Evolutionary conservation across 1,139 yeast genomes (phyloP), one percentile per base, ranked within the genome.

Genomic region (Hansenula lynferdii): DNA sequence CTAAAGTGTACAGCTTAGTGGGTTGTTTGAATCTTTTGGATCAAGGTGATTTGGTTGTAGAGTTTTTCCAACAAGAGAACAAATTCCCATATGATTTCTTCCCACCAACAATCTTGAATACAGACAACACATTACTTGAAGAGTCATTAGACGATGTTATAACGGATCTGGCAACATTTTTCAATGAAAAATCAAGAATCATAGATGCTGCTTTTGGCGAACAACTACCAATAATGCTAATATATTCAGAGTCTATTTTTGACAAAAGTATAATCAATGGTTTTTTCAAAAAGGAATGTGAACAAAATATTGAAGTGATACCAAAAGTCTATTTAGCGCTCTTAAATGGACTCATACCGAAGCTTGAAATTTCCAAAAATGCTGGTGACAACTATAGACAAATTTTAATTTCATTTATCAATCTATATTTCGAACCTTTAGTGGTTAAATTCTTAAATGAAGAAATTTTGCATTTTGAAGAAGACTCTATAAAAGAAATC

Each of bases 281-380:
- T 42, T 64, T 69, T 12, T 60, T 67, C 38, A 67, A 65, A 6
- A 66, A 72, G 4, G 79, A 80, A 37, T 79, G 77, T 45, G 62
- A 74, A 31, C 77, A 72, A 42, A 72, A 73, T 37, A 56, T 73
- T 9, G 53, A 47, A 9, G 51, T 58, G 20, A 49, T 64, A 12
- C 68, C 68, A 2, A 27, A 37, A 7, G 42, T 63, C 4, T 64
- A 62, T 42, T 39, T 40, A 3, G 39, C 45, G 6, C 36, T 60
- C 3, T 41, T 54, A 15, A 44, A 48, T 24, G 42, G 40, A 4
- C 52, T 64, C 14, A 51, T 61, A 14, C 49, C 51, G 1, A 50
- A 49, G 7, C 42, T 65, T 20, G 33, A 26, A 2, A 50, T 46
- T 1, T 62, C 66, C 2, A 36, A 35, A 18, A 63, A 63, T 41